phyloP scores from a whole-genome alignment of 208 protist species.

The Leishmania martiniquensis region DNA sequence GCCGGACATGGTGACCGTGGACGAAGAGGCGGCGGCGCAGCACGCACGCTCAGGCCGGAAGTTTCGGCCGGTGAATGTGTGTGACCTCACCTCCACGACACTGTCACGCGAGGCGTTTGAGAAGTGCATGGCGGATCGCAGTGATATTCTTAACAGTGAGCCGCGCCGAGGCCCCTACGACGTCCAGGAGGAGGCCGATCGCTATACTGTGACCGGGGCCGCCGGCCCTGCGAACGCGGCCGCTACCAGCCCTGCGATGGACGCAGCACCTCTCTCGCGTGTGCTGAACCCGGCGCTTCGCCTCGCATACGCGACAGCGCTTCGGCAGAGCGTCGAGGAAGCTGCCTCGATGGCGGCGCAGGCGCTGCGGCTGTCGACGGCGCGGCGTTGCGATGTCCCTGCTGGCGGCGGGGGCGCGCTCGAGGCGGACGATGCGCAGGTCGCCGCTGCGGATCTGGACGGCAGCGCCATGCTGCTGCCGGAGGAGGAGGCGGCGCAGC shows the following conservation, averaged over 20 bases:
- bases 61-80: conserved; percentile 44
- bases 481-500: conserved; percentile 9
- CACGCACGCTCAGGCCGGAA: conserved; percentile 20
- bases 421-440: conserved; percentile 19
- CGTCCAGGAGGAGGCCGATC: conserved; percentile 61
- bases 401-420: conserved; percentile 1
- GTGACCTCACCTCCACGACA: conserved; percentile 75
- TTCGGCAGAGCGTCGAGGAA: conserved; percentile 37
- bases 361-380: conserved; percentile 12
- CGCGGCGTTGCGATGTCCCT: conserved; percentile 8
- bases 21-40: conserved; percentile 12
- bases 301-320: conserved; percentile 35
- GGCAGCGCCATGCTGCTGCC: conserved; percentile 4
- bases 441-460: conserved; percentile 9
- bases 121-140: conserved; percentile 65
- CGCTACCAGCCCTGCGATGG: conserved; percentile 3
- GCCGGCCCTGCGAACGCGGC: conserved; percentile 24
- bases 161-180: conserved; percentile 71
- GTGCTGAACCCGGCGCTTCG: conserved; percentile 45
- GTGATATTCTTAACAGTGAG: conserved; percentile 59
- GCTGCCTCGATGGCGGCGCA: conserved; percentile 34
- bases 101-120: conserved; percentile 71
- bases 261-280: conserved; percentile 32
- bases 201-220: conserved; percentile 40
- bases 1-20: conserved; percentile 29